Base-by-base conservation (phyloP, 495 filamentous ascomycete genomes). In the Penicillium manginii region DNA sequence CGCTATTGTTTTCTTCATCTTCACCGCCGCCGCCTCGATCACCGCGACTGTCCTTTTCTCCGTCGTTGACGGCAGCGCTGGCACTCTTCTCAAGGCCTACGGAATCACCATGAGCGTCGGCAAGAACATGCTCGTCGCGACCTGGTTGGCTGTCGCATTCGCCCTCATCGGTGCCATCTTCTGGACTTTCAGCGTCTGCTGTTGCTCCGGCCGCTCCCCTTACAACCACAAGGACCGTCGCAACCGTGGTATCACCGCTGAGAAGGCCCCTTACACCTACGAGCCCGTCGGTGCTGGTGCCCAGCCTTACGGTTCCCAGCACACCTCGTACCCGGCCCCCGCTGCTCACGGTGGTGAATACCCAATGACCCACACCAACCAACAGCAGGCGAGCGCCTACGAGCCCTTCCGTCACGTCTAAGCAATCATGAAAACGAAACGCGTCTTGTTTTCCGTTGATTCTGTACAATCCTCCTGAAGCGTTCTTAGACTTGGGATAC, bases 131-230 rank as follows among this genome's bases (percentile, higher is more conserved):
- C 84, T 89, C 55, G 81, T 81, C 22, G 73, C 83, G 4, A 83
- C 86, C 49, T 98, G 93, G 93, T 73, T 97, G 49, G 88, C 86
- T 49, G 88, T 87, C 11, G 88, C 81, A 32, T 94, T 96, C 71
- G 85, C 88, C 46, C 63, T 91, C 21, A 90, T 68, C 48, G 86
- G 86, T 14, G 81, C 81, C 56, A 63, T 96, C 64, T 97, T 96
- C 87, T 98, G 93, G 93, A 78, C 90, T 62, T 85, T 96, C 73
- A 91, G 86, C 73, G 81, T 86, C 55, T 97, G 93, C 88, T 97
- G 93, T 86, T 97, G 93, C 81, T 82, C 79, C 55, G 85, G 85
- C n/a, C 74, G 76, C 60, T 79, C 78, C 3, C 78, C 77, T 2
- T 78, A 79, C 66, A 70, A 73, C 65, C 72, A 78, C 71, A 64